Conservation (phyloP, 108 stramenopile genomes). For the Skeletonema marinoi region DNA sequence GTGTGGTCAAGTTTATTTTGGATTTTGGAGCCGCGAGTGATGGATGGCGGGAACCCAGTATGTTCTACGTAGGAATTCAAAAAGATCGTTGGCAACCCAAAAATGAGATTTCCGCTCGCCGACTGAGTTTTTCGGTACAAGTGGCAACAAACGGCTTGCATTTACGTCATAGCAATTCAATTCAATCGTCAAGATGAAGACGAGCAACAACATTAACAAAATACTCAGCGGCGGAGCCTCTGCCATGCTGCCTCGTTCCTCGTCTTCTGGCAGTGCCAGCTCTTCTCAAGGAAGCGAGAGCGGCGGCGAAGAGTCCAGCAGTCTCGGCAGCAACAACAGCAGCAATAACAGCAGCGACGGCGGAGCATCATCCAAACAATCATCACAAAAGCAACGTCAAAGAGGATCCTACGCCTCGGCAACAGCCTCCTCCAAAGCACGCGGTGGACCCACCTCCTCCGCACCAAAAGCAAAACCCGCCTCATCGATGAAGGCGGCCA, state of each 20-base stretch:
- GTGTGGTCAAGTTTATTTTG: no score
- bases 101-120: neutral
- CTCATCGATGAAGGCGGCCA: neutral
- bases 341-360: neutral
- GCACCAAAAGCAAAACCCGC: neutral
- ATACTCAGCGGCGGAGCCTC: neutral
- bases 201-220: neutral
- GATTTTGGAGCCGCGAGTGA: no score
- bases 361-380: neutral
- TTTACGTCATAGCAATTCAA: no score
- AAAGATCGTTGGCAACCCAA: neutral
- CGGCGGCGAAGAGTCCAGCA: neutral
- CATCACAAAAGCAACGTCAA: neutral
- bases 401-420: neutral
- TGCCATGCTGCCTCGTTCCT: neutral
- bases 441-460: neutral
- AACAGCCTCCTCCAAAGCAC: constrained; percentile 6
- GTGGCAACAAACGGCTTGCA: neutral
- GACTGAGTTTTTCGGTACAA: neutral
- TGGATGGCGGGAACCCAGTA: no score
- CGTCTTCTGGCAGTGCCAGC: neutral
- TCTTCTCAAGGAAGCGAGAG: neutral
- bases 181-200: neutral
- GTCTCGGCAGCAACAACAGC: neutral
- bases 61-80: neutral